Evolutionary conservation across 306 rosid genomes (phyloP).

Genomic region (Ormosia emarginata): DNA sequence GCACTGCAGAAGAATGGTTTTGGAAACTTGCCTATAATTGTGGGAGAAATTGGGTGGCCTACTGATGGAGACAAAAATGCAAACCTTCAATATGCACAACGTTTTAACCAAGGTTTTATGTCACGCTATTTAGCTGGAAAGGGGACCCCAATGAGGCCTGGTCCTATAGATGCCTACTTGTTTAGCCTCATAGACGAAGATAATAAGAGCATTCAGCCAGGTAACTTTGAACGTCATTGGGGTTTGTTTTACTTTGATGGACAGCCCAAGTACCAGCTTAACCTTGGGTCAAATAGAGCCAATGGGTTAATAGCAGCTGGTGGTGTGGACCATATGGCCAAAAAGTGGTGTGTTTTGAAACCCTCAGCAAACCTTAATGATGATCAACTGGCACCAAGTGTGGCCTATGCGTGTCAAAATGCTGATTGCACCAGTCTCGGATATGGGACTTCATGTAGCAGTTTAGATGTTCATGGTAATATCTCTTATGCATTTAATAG

Average conservation of each 20-base stretch:
- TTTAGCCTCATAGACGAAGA: conserved; percentile 87
- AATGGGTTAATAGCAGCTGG: conserved; percentile 58
- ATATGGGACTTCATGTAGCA: conserved; percentile 69
- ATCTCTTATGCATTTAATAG: conserved; percentile 89
- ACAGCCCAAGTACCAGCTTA: conserved; percentile 72
- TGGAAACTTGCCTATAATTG: conserved; percentile 69
- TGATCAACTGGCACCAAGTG: conserved; percentile 62
- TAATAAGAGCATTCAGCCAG: conserved; percentile 74
- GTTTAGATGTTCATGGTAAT: conserved; percentile 59
- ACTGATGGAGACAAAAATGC: conserved; percentile 86
- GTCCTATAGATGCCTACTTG: conserved; percentile 74
- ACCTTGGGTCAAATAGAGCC: conserved; percentile 38
- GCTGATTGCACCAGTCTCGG: conserved; percentile 94
- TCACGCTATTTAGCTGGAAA: conserved; percentile 50
- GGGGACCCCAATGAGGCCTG: conserved; percentile 87
- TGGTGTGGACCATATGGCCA: conserved; percentile 44
- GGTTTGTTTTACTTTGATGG: conserved; percentile 83
- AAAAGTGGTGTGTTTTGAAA: conserved; percentile 73
- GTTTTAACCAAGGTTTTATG: conserved; percentile 83
- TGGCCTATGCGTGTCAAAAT: conserved; percentile 68
- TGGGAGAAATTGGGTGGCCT: conserved; percentile 97
- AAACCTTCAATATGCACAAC: conserved; percentile 57
- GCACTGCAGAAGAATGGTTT: conserved; percentile 79
- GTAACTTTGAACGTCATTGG: conserved; percentile 94
- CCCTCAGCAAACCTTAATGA: conserved; percentile 60